phyloP scores from a whole-genome alignment of 345 rosid species.

The Syzygium oleosum region DNA sequence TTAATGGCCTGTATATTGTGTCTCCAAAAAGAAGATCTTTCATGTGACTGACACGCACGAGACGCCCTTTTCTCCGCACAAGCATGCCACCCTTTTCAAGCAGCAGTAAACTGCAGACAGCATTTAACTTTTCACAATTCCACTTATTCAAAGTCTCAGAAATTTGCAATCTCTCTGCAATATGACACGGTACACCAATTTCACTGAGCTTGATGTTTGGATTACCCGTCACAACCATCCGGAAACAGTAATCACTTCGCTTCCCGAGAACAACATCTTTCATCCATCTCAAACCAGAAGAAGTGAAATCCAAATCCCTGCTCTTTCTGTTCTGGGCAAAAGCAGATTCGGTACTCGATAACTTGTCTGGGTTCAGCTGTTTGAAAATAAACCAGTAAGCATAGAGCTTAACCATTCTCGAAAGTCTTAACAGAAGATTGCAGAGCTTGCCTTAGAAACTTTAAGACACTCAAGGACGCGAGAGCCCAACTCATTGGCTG shows the following conservation, averaged over 20 bases:
- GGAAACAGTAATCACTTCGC: constrained; percentile 70
- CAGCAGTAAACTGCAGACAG: constrained; percentile 34
- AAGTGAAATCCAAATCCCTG: constrained; percentile 28
- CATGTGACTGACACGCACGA: constrained; percentile 31
- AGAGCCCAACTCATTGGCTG: constrained; percentile 52
- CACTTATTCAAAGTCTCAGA: constrained; percentile 63
- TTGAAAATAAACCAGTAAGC: neutral
- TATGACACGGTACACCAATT: constrained; percentile 72
- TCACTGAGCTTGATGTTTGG: constrained; percentile 62
- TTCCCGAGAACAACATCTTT: constrained; percentile 89
- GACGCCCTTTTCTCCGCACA: constrained; percentile 52
- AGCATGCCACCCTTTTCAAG: constrained; percentile 50
- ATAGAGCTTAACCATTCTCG: neutral
- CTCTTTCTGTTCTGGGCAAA: constrained; percentile 28
- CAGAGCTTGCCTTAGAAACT: constrained; percentile 64
- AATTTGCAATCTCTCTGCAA: constrained; percentile 71
- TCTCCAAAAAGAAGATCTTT: constrained; percentile 62
- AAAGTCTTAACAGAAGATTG: neutral
- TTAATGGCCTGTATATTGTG: constrained; percentile 48
- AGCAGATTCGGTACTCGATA: constrained; percentile 32
- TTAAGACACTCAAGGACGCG: constrained; percentile 68
- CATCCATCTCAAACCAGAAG: constrained; percentile 82
- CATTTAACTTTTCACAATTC: constrained; percentile 53
- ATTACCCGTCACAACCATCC: constrained; percentile 88
- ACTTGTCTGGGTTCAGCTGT: constrained; percentile 62